Conservation (phyloP, 306 rosid genomes). For the Potentilla sterilis region DNA sequence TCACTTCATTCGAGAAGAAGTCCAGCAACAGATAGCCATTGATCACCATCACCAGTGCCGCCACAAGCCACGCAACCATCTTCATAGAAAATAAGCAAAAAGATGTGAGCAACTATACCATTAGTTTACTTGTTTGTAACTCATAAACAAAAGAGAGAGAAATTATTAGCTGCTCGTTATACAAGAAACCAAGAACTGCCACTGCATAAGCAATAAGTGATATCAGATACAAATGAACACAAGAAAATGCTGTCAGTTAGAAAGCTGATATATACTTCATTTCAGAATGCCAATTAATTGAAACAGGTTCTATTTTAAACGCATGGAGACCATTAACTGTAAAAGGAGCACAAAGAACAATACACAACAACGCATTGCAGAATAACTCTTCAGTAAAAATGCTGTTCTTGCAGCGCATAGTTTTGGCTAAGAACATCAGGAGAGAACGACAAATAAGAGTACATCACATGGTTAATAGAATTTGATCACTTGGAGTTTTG, state of each 20-base stretch:
- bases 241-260: not conserved
- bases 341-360: not conserved
- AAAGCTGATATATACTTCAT: not conserved
- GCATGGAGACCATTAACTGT: not conserved
- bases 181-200: not conserved
- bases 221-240: not conserved
- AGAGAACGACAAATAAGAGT: not conserved
- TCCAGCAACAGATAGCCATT: conserved; percentile 85
- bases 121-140: not conserved
- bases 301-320: not conserved
- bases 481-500: not conserved
- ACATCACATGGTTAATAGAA: not conserved
- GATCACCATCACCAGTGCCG: conserved; percentile 82
- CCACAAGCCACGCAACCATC: conserved; percentile 84
- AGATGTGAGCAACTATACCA: conserved; percentile 8
- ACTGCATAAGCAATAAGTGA: not conserved
- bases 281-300: not conserved
- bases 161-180: not conserved
- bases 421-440: not conserved
- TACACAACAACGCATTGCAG: not conserved
- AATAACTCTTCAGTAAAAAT: not conserved
- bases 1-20: conserved; percentile 73
- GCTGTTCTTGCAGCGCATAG: not conserved
- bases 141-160: not conserved
- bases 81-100: conserved; percentile 32